Conservation (phyloP, 73 alveolate species). For the Paramecium caudatum region DNA sequence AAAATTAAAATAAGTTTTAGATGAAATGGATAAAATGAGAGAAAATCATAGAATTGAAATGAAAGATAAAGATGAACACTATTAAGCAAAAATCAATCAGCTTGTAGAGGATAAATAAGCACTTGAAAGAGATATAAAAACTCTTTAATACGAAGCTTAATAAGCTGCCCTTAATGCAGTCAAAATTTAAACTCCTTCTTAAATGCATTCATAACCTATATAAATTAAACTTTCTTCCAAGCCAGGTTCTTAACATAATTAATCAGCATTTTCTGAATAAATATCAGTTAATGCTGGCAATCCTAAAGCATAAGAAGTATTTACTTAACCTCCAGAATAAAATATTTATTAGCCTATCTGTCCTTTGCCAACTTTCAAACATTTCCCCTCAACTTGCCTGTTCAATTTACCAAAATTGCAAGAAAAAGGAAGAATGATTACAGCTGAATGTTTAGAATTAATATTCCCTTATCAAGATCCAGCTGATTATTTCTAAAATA, state of each 20-base stretch:
- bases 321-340: not conserved
- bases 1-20: slow-evolving; percentile 30
- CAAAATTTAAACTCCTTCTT: too few species aligned
- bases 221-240: too few species aligned
- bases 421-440: not conserved
- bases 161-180: too few species aligned
- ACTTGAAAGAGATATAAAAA: not conserved
- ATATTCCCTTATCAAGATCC: slow-evolving; percentile 45
- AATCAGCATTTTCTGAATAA: too few species aligned
- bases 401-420: not conserved
- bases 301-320: not conserved
- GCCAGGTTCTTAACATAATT: too few species aligned
- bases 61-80: not conserved
- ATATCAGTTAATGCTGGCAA: too few species aligned
- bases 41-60: slow-evolving; percentile 1
- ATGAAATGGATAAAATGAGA: slow-evolving; percentile 22
- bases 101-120: not conserved
- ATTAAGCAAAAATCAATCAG: not conserved
- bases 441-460: slow-evolving; percentile 19
- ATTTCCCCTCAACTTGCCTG: slow-evolving; percentile 7
- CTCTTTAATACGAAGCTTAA: not conserved
- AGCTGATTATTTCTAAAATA: slow-evolving; percentile 29
- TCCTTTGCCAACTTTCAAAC: slow-evolving; percentile 29
- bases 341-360: too few species aligned
- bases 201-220: not conserved